phyloP scores from a whole-genome alignment of 345 rosid species.

The Lagerstroemia speciosa region DNA sequence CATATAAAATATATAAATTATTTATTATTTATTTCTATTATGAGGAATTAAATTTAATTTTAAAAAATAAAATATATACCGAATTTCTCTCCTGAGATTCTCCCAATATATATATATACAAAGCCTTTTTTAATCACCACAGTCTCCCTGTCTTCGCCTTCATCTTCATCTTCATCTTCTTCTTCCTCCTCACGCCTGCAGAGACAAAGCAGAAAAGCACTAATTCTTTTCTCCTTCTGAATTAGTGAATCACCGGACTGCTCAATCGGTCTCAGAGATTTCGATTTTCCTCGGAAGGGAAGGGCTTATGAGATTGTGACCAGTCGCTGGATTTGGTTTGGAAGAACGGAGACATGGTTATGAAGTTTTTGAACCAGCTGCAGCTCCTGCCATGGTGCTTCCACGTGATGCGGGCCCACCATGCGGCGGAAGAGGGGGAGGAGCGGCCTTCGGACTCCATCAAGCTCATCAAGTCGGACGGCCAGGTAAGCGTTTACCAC shows the following conservation, averaged over 20 bases:
- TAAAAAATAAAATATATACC: neutral
- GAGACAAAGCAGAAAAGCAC: neutral
- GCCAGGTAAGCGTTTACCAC: slow-evolving; percentile 47
- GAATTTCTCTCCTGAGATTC: neutral
- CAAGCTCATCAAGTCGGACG: slow-evolving; percentile 64
- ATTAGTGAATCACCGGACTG: neutral
- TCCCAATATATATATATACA: neutral
- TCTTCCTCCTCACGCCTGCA: neutral
- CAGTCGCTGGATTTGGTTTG: neutral
- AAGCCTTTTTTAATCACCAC: neutral
- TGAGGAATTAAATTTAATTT: neutral
- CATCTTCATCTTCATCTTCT: neutral
- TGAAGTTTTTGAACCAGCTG: slow-evolving; percentile 18
- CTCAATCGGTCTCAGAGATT: neutral
- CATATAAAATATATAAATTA: too few species aligned
- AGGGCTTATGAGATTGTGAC: neutral
- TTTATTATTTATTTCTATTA: neutral
- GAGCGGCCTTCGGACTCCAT: slow-evolving; percentile 14
- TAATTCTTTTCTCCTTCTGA: neutral
- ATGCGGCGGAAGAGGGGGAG: slow-evolving; percentile 1
- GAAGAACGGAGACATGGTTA: slow-evolving; percentile 10
- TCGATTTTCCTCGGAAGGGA: neutral
- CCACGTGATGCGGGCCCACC: slow-evolving; percentile 10
- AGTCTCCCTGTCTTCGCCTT: neutral
- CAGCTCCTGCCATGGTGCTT: slow-evolving; percentile 23